Evolutionary conservation across 352 stramenopile species (phyloP), one percentile per base, ranked within the genome.

Genomic region (Ochromonadaceae sp.): DNA sequence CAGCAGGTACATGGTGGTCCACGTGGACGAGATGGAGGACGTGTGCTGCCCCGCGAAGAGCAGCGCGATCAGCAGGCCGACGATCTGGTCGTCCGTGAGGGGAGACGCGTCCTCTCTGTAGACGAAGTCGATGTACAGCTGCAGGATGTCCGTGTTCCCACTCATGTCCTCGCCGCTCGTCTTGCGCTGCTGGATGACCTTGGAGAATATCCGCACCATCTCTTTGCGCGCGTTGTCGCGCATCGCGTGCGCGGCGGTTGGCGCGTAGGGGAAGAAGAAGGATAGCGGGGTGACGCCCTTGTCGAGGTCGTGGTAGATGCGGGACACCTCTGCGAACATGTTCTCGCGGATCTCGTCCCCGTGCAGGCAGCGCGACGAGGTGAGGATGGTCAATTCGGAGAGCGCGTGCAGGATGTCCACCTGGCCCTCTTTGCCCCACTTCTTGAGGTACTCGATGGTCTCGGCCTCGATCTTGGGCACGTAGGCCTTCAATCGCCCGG

Each of bases 31-130:
- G 59, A 93, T 90, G 44, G 79, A 89, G 26, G 76, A 88, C 22
- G 87, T 95, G 72, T 95, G 87, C 74, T 95, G 87, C 46, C 87
- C 87, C 12, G 87, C 87, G 76, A 95, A 95, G 28, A 95, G 75
- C 20, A 92, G 66, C 2, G 86, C 85, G 76, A 95, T 91, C 17
- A 95, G 65, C 35, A 95, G 67, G 32, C 87, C 87, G 12, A 85
- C 87, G 26, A 95, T 83, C 75, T 95, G 72, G 53, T 92, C 78
- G 47, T 91, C 78, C 3, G 82, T 88, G 57, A 86, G 76, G 28
- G 66, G 65, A 31, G 69, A 79, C 55, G 83, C 84, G 73, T 93
- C 82, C 73, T 75, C 66, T 39, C 91, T 93, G 76, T 95, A 95
- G 46, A 83, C 83, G 42, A 89, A 81, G 65, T 95, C 84, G 74